Evolutionary conservation across 805 yeast species (phyloP).

Genomic region (Metschnikowia anglica): DNA sequence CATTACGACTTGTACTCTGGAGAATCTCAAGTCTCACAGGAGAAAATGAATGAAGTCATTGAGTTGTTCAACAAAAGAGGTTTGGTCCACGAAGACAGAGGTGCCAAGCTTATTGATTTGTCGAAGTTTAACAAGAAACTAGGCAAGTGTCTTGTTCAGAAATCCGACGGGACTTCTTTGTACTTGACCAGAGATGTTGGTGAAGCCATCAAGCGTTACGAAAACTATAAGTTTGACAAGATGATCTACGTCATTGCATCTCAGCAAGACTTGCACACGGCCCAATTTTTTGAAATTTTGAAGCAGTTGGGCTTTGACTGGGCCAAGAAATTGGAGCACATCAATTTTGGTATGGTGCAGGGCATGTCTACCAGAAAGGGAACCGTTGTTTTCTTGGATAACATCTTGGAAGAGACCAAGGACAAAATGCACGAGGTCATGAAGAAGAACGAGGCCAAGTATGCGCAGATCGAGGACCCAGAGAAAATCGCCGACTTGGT

Average conservation of each 20-base stretch:
- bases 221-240: constrained; percentile 83
- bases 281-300: constrained; percentile 91
- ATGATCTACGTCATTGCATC: constrained; percentile 94
- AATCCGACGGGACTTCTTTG: constrained; percentile 92
- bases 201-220: constrained; percentile 89
- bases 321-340: constrained; percentile 77
- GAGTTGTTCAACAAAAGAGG: constrained; percentile 62
- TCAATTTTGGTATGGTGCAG: constrained; percentile 95
- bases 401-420: constrained; percentile 88
- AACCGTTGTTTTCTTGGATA: constrained; percentile 96
- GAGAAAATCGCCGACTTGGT: constrained; percentile 92
- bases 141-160: constrained; percentile 89
- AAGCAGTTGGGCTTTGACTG: constrained; percentile 88
- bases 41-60: constrained; percentile 64
- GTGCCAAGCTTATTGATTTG: constrained; percentile 86
- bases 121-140: constrained; percentile 83
- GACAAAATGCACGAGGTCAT: constrained; percentile 94
- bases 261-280: constrained; percentile 93
- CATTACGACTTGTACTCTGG: constrained; percentile 88
- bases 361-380: constrained; percentile 99
- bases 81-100: constrained; percentile 80
- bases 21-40: constrained; percentile 87
- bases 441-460: constrained; percentile 87
- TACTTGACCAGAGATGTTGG: constrained; percentile 96
- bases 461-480: constrained; percentile 90